These are phyloP conservation scores for Ambrosia artemisiifolia DNA, from an alignment of 129 eudicot species.

Conservation along the genomic window DNA sequence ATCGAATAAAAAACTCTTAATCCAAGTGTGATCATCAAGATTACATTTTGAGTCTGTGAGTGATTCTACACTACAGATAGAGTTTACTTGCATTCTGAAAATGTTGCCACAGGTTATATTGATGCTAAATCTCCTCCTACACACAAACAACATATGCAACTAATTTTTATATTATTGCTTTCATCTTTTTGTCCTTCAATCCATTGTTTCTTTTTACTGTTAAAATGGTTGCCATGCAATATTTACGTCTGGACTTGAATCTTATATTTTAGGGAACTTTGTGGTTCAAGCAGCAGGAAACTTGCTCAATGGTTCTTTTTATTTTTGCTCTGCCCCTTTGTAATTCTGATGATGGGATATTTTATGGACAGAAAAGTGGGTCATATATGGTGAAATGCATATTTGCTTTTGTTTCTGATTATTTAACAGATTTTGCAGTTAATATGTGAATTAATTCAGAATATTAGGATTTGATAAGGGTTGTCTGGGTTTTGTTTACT, in stretches of 20 bases:
- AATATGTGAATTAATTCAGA: slow-evolving; percentile 19
- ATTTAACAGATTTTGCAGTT: slow-evolving; percentile 27
- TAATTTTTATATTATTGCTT: slow-evolving; percentile 9
- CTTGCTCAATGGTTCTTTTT: background rate
- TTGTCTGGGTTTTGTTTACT: too few relatives aligned
- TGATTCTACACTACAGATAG: slow-evolving; percentile 5
- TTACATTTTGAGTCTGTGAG: too few relatives aligned
- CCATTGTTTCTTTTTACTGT: background rate
- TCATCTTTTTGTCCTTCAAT: slow-evolving; percentile 10
- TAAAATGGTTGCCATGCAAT: background rate
- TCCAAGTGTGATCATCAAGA: slow-evolving; percentile 14
- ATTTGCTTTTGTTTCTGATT: slow-evolving; percentile 17
- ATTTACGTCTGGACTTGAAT: background rate
- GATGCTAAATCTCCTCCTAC: slow-evolving; percentile 31
- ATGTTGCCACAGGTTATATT: slow-evolving; percentile 19
- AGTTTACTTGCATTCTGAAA: slow-evolving; percentile 14
- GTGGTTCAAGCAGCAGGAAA: background rate
- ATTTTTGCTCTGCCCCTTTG: background rate
- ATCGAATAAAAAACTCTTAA: too few relatives aligned
- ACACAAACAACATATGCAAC: too few relatives aligned
- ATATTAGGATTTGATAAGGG: too few relatives aligned
- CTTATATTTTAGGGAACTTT: background rate
- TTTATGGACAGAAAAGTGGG: background rate
- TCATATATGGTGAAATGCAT: slow-evolving; percentile 10
- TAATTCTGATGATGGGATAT: background rate